Conservation (phyloP, 2,329 filamentous ascomycete genomes). For the Xylariaceae sp. region DNA sequence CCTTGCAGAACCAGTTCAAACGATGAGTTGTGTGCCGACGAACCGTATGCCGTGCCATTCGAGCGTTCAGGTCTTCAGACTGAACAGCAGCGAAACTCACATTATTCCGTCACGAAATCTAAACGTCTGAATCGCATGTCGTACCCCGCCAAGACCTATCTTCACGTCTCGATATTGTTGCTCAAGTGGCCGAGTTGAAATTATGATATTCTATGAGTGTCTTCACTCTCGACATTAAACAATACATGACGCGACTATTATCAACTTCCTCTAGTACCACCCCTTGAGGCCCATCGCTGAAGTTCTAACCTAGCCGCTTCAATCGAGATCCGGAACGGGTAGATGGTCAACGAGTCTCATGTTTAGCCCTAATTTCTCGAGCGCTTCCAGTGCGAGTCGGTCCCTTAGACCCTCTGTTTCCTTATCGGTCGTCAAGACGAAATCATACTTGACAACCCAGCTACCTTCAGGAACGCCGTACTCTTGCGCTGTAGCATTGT, state of each 20-base stretch:
- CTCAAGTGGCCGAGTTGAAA: not conserved
- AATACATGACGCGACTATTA: too few species aligned
- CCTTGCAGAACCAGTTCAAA: not conserved
- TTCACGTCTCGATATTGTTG: not conserved
- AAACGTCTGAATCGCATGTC: not conserved
- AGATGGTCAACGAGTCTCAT: slow-evolving; percentile 72
- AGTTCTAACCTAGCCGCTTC: slow-evolving; percentile 3
- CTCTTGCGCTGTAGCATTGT: slow-evolving; percentile 49
- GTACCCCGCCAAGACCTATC: not conserved
- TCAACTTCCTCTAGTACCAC: not conserved
- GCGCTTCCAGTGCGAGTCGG: slow-evolving; percentile 57
- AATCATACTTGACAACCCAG: slow-evolving; percentile 65
- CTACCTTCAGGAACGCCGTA: slow-evolving; percentile 61
- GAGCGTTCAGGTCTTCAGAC: not conserved
- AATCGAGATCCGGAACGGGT: slow-evolving; percentile 64
- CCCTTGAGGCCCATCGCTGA: not conserved
- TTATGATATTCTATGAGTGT: not conserved
- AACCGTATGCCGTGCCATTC: not conserved
- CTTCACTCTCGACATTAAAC: not conserved
- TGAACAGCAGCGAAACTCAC: not conserved
- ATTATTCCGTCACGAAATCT: not conserved
- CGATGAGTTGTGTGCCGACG: not conserved
- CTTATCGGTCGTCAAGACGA: slow-evolving; percentile 67
- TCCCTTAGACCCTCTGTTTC: slow-evolving; percentile 64
- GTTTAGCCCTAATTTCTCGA: slow-evolving; percentile 60